These are phyloP conservation scores for Puya raimondii DNA, from an alignment of 176 grass and related monocot genomes.

Conservation along the genomic window DNA sequence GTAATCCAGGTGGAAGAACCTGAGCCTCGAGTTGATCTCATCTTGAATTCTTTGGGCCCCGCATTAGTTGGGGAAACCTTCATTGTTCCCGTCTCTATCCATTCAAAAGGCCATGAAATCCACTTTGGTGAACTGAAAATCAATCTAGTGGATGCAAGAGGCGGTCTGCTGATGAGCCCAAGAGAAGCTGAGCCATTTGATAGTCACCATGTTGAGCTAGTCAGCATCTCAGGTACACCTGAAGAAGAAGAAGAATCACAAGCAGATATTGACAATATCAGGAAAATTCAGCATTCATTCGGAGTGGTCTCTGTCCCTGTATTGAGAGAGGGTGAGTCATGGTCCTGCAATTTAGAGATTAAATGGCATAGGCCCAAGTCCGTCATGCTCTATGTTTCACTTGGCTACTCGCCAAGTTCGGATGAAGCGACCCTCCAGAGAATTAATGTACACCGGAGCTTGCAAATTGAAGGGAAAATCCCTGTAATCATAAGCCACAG, in stretches of 20 bases:
- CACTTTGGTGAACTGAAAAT: constrained; percentile 94
- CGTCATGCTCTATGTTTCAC: constrained; percentile 88
- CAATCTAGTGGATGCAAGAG: constrained; percentile 93
- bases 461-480: constrained; percentile 92
- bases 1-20: constrained; percentile 80
- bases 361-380: constrained; percentile 89
- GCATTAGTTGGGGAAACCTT: constrained; percentile 90
- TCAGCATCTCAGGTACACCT: constrained; percentile 49
- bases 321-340: constrained; percentile 48
- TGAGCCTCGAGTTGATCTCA: constrained; percentile 68
- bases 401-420: constrained; percentile 59
- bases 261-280: constrained; percentile 57
- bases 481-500: constrained; percentile 57
- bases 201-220: constrained; percentile 79
- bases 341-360: constrained; percentile 90
- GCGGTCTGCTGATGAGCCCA: constrained; percentile 85
- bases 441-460: constrained; percentile 79
- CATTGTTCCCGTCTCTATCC: constrained; percentile 47
- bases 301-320: constrained; percentile 78
- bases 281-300: constrained; percentile 81
- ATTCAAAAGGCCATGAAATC: constrained; percentile 61
- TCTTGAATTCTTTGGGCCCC: constrained; percentile 48
- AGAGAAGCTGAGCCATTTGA: constrained; percentile 79
- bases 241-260: constrained; percentile 43
- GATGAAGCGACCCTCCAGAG: constrained; percentile 44